Evolutionary conservation across 768 basidiomycete genomes (phyloP), one percentile per base, ranked within the genome.

Genomic region (Chalciporus sphaerocephalus): DNA sequence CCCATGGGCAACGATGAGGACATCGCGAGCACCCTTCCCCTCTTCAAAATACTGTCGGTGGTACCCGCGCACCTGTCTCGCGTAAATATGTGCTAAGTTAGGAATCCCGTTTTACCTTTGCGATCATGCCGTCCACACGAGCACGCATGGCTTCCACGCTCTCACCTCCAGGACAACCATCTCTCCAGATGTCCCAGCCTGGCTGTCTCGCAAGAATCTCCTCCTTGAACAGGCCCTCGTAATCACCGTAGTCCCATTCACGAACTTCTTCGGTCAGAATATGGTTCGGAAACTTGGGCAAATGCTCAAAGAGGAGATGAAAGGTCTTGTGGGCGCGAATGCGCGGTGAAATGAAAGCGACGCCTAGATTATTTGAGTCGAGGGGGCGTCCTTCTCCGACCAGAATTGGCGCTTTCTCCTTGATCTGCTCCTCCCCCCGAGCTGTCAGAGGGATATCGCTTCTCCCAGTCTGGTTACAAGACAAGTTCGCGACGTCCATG

Each of bases 211-310:
- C 73, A 50, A 80, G 70, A 55, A 95, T 95, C 55, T 95, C 88
- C n/a, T 79, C 69, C n/a, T 83, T 71, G 21, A 76, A 62, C 33
- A 93, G 76, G 5, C 92, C 93, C 61, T 95, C 93, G 58, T 89
- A 96, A 7, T 88, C 80, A 9, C 94, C 88, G 60, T 95, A 95
- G 58, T 95, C 87, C 91, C 91, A 94, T 62, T 94, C 92, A 34
- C 81, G 73, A 20, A 72, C 83, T 18, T 80, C 75, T 53, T 90
- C 87, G 0, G 83, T 81, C 25, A 80, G 59, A 16, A 74, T 55
- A 57, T 85, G 80, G 46, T 75, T 48, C 2, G 84, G 85, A 27
- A 58, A 42, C 41, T 69, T 48, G 4, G 66, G 62, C 28, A 75
- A 54, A 47, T 77, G 70, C 22, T 66, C 75, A 44, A 92, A 92